Evolutionary conservation across 768 basidiomycete genomes (phyloP).

Genomic region (Antrodiella citrinella): DNA sequence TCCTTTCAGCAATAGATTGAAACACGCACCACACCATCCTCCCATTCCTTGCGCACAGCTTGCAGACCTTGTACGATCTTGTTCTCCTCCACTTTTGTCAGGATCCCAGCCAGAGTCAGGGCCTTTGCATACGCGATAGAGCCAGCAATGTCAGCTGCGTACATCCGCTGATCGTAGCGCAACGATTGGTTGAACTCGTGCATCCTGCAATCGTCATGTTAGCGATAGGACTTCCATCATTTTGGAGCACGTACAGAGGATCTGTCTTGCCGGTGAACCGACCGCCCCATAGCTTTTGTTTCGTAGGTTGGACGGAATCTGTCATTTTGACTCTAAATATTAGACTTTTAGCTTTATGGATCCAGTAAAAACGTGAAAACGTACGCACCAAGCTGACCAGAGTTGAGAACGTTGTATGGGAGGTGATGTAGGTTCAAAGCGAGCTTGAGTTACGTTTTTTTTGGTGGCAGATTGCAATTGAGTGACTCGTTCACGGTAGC

Average conservation of each 20-base stretch:
- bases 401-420: no score
- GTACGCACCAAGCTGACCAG: no score
- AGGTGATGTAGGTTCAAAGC: no score
- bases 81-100: conserved; percentile 66
- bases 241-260: conserved; percentile 63
- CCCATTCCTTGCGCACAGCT: conserved; percentile 81
- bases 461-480: no score
- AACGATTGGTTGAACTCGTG: conserved; percentile 96
- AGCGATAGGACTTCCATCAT: no score
- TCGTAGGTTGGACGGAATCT: conserved; percentile 17
- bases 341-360: no score
- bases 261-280: conserved; percentile 85
- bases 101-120: conserved; percentile 69
- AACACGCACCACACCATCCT: conserved; percentile 47
- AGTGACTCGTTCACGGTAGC: no score
- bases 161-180: conserved; percentile 91
- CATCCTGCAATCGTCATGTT: conserved; percentile 50
- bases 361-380: no score
- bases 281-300: conserved; percentile 26
- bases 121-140: conserved; percentile 96
- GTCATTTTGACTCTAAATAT: no score
- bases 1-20: no score
- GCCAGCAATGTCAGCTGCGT: conserved; percentile 82
- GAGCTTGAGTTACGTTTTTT: no score
- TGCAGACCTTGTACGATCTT: conserved; percentile 70